Evolutionary conservation across 129 eudicot species (phyloP), one percentile per base, ranked within the genome.

Genomic region (Flaveria brownii): DNA sequence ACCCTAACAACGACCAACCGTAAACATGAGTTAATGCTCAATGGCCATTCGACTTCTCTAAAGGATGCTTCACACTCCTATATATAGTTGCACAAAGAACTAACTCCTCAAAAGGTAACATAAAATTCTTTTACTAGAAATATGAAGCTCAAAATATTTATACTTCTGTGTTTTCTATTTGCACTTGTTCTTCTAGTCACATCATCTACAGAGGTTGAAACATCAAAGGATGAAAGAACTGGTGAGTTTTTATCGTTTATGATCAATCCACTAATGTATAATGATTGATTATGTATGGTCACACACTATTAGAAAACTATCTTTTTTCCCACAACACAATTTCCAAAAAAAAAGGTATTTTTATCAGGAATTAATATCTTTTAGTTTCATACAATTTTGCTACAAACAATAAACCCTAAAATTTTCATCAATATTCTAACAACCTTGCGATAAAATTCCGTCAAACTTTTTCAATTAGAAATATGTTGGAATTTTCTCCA

Each of bases 1-100:
- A 16, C 28, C 57, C 78, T 61, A 56, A 13, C 76, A 78, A 63
- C 39, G 2, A 60, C 39, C 39, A 60, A 60, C 67, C 41, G 0
- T 25, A 25, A 36, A 25, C 17, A 60, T 60, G 67, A 25, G 67
- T 60, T 25, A 61, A 61, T 61, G 67, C 65, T 20, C 20, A 5
- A 59, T 59, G 22, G 36, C 20, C 16, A 22, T 23, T 23, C 33
- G 20, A 13, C n/a, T 59, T 59, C 65, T 10, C 39, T 20, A 59
- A 59, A 59, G 62, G 26, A 57, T 22, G 33, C 65, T 59, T 20
- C 15, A 11, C 33, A 3, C 0, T 55, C 11, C 30, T 61, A 61
- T 61, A 61, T 25, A 61, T 61, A 5, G 18, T 61, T 25, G 41
- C 42, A 61, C 18, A 61, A 61, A 2, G 65, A 59, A 59, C 2